Percentiles rank a stretch among this genome's conserved stretches.
phyloP scores from a whole-genome alignment of 2,329 filamentous ascomycete genomes.

The Apiospora sp. region DNA sequence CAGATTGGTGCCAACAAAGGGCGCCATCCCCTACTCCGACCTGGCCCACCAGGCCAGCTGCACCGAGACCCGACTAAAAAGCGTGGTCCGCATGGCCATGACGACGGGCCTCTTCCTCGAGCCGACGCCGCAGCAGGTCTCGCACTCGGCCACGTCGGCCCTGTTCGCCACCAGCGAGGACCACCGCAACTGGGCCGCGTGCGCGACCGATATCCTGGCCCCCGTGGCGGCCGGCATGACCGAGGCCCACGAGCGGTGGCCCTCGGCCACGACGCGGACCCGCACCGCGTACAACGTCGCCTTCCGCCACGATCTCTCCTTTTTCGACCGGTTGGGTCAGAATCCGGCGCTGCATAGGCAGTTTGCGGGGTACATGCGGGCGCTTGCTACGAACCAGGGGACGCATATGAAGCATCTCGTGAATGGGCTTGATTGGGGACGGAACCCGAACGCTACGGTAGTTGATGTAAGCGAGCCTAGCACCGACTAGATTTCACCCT shows the following conservation, averaged over 20 bases:
- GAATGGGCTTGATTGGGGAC: slow-evolving; percentile 46
- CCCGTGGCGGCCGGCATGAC: slow-evolving; percentile 2
- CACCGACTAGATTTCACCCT: not conserved
- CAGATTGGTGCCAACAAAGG: not conserved
- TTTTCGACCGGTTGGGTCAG: slow-evolving; percentile 39
- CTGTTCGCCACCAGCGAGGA: slow-evolving; percentile 32
- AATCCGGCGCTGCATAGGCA: slow-evolving; percentile 32
- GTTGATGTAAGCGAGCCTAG: slow-evolving; percentile 28
- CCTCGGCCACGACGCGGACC: not conserved
- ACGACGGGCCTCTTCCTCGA: slow-evolving; percentile 43
- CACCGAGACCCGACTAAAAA: slow-evolving; percentile 24
- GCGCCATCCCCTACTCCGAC: not conserved
- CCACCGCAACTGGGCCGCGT: slow-evolving; percentile 38
- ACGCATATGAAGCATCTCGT: slow-evolving; percentile 42
- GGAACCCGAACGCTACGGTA: slow-evolving; percentile 40
- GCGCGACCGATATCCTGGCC: slow-evolving; percentile 31
- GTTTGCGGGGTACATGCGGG: slow-evolving; percentile 42
- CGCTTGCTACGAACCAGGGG: slow-evolving; percentile 39
- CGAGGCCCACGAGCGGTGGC: slow-evolving; percentile 16
- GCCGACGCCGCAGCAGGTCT: slow-evolving; percentile 34
- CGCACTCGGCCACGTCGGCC: slow-evolving; percentile 41
- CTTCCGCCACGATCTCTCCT: slow-evolving; percentile 30
- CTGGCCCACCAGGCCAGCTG: slow-evolving; percentile 25
- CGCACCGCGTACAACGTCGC: slow-evolving; percentile 35
- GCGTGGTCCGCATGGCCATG: slow-evolving; percentile 43